Conservation (phyloP, 371 early-diverging fungal species). For the Parasitella parasitica region DNA sequence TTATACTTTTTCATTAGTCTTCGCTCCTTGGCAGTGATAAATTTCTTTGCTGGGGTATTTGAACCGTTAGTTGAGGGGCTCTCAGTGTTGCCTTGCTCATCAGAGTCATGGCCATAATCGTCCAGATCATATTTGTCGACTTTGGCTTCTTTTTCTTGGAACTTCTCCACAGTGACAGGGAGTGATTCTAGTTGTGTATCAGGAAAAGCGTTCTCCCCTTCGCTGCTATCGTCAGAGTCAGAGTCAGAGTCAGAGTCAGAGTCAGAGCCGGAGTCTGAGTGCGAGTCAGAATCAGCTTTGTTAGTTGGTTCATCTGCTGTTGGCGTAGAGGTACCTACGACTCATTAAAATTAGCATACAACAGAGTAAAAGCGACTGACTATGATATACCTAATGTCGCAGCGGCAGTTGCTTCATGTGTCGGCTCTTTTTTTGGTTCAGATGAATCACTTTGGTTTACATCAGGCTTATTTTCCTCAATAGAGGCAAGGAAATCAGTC, state of each 20-base stretch:
- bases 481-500: not conserved
- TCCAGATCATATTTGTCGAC: conserved; percentile 71
- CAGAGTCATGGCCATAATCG: conserved; percentile 66
- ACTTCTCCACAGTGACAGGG: not conserved
- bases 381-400: conserved; percentile 2
- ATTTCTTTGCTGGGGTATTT: conserved; percentile 39
- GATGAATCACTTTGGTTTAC: conserved; percentile 1
- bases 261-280: conserved; percentile 31
- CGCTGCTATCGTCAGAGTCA: conserved; percentile 38
- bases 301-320: not conserved
- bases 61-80: not conserved
- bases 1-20: conserved; percentile 69
- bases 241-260: conserved; percentile 2
- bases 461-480: conserved; percentile 6
- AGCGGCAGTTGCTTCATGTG: not conserved
- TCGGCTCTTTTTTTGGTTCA: not conserved
- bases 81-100: conserved; percentile 26
- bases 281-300: not conserved
- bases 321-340: not conserved
- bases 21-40: conserved; percentile 75
- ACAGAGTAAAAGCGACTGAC: not conserved
- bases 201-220: conserved; percentile 55
- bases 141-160: not conserved
- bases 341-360: not conserved
- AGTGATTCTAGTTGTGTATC: conserved; percentile 55